phyloP scores from a whole-genome alignment of 306 rosid species.

The Cajanus cajan region DNA sequence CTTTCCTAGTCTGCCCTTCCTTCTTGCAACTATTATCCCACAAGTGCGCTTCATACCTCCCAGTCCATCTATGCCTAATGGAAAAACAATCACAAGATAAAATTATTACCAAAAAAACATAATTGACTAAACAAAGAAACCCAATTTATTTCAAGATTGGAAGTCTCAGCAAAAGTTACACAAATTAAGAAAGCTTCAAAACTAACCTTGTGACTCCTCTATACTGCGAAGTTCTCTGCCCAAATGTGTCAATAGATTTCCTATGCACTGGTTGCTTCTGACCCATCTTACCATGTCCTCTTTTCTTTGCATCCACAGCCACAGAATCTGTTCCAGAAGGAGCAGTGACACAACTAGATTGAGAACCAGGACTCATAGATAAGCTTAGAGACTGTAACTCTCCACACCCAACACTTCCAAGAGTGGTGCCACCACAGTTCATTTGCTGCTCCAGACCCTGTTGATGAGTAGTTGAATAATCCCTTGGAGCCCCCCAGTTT shows the following conservation, averaged over 20 bases:
- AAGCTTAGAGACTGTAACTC: conserved; percentile 76
- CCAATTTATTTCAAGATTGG: not conserved
- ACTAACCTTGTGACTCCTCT: conserved; percentile 91
- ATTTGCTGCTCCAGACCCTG: conserved; percentile 51
- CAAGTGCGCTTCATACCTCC: conserved; percentile 96
- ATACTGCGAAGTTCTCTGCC: conserved; percentile 95
- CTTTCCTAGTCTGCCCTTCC: conserved; percentile 98
- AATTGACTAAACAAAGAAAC: not conserved
- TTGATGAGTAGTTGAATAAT: conserved; percentile 36
- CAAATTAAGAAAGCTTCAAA: not conserved
- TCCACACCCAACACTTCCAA: conserved; percentile 49
- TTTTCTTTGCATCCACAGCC: conserved; percentile 64
- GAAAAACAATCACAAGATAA: not conserved
- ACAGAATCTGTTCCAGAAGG: conserved; percentile 54
- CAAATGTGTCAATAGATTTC: conserved; percentile 92
- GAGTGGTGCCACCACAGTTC: conserved; percentile 28
- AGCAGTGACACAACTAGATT: conserved; percentile 84
- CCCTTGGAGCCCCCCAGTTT: conserved; percentile 50
- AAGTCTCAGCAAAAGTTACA: not conserved
- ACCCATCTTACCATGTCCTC: conserved; percentile 56
- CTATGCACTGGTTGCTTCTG: conserved; percentile 91
- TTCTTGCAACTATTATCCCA: conserved; percentile 99
- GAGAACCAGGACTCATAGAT: conserved; percentile 97
- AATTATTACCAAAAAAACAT: not conserved
- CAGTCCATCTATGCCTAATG: conserved; percentile 96